These are phyloP conservation scores for Akanthomyces lecanii DNA, from an alignment of 2,329 filamentous ascomycete genomes.

Conservation along the genomic window DNA sequence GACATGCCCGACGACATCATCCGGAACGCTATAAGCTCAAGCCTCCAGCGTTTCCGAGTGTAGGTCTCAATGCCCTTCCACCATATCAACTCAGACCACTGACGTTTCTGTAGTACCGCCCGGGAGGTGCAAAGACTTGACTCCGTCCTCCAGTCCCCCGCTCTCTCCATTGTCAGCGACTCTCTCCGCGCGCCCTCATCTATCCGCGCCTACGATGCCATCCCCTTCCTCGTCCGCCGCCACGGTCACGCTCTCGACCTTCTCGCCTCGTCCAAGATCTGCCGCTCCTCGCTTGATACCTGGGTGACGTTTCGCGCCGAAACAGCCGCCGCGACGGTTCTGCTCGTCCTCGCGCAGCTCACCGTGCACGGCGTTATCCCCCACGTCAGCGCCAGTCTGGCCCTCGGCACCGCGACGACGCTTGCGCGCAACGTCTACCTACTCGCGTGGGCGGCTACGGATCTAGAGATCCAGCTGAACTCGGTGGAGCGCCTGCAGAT, in stretches of 20 bases:
- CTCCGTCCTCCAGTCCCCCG: conserved; percentile 9
- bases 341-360: conserved; percentile 2
- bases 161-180: background rate
- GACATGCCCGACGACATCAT: too few species aligned
- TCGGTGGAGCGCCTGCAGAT: conserved; percentile 12
- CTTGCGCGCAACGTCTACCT: conserved; percentile 10
- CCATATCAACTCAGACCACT: background rate
- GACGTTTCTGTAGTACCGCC: background rate
- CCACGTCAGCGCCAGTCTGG: conserved; percentile 10
- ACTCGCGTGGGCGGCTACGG: background rate
- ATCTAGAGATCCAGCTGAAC: conserved; percentile 12
- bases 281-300: conserved; percentile 7
- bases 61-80: background rate
- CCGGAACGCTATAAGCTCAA: too few species aligned
- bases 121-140: conserved; percentile 7
- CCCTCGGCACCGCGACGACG: conserved; percentile 7
- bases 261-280: conserved; percentile 3
- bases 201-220: background rate
- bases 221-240: conserved; percentile 6
- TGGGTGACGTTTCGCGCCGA: conserved; percentile 12
- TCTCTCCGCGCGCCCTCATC: background rate
- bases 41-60: conserved; percentile 6
- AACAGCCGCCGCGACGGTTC: background rate
- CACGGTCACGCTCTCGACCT: conserved; percentile 2
- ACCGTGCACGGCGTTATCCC: conserved; percentile 1